Conservation (phyloP, 257 asterid genomes). For the Fraxinus cuspidata region DNA sequence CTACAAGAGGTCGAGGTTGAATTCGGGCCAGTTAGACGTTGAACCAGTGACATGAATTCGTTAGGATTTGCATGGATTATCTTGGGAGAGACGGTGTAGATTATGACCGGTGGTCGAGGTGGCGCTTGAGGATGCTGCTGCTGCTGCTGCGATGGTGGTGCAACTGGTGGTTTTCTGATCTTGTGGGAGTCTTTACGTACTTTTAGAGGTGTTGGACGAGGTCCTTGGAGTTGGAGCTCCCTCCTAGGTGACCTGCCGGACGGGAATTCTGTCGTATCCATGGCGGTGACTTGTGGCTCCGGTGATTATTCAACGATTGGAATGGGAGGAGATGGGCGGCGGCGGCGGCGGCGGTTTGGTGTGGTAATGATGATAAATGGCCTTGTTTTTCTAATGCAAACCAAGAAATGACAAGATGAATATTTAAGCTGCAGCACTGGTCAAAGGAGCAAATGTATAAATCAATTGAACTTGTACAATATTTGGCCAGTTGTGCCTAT, state of each 20-base stretch:
- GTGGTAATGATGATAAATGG: conserved; percentile 25
- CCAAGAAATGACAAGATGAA: conserved; percentile 16
- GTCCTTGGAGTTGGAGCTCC: conserved; percentile 68
- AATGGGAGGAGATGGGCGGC: not conserved
- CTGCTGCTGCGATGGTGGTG: conserved; percentile 35
- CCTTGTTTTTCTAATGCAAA: conserved; percentile 20
- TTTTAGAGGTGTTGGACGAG: conserved; percentile 80
- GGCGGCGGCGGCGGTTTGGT: conserved; percentile 46
- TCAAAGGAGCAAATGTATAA: conserved; percentile 17
- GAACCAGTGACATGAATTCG: conserved; percentile 92
- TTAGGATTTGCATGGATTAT: conserved; percentile 91
- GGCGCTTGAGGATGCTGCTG: conserved; percentile 36
- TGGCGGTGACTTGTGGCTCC: conserved; percentile 26
- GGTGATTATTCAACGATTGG: not conserved
- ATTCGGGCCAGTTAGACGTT: conserved; percentile 75
- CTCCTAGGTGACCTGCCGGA: conserved; percentile 58
- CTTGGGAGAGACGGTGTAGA: conserved; percentile 91
- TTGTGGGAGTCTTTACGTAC: conserved; percentile 83
- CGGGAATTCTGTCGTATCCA: conserved; percentile 52
- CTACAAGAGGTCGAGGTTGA: conserved; percentile 29
- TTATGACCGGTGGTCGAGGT: conserved; percentile 83
- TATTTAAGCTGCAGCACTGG: not conserved
- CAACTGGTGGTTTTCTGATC: conserved; percentile 75
- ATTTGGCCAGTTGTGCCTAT: conserved; percentile 10
- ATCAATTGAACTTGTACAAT: conserved; percentile 52